Evolutionary conservation across 1,139 yeast genomes (phyloP).

Genomic region (Sugiyamaella neomexicana): DNA sequence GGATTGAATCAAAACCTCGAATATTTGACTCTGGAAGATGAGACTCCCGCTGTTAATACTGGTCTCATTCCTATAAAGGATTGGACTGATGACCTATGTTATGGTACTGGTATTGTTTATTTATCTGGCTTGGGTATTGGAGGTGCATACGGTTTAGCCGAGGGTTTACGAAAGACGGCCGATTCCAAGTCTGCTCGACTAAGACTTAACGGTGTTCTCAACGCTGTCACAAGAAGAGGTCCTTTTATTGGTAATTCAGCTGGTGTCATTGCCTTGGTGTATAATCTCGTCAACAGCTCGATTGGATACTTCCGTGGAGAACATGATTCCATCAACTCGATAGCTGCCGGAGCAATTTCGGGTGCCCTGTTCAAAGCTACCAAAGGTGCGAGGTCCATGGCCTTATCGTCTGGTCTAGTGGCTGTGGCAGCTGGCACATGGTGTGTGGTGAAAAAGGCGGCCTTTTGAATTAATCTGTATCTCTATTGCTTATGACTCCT

Average conservation of each 20-base stretch:
- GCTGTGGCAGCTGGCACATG: conserved; percentile 90
- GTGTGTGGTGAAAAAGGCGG: conserved; percentile 73
- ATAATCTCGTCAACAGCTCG: conserved; percentile 78
- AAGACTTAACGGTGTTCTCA: conserved; percentile 82
- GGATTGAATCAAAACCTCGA: conserved; percentile 77
- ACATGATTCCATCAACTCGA: conserved; percentile 82
- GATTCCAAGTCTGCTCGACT: conserved; percentile 71
- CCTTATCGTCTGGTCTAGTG: conserved; percentile 79
- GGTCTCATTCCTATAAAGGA: conserved; percentile 93
- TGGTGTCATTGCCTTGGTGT: conserved; percentile 87
- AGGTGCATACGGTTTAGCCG: conserved; percentile 84
- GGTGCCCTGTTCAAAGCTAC: conserved; percentile 91
- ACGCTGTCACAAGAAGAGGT: conserved; percentile 92
- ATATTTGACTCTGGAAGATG: conserved; percentile 86
- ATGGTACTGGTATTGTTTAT: conserved; percentile 96
- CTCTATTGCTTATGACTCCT: not conserved
- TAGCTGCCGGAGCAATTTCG: conserved; percentile 86
- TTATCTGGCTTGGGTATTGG: conserved; percentile 79
- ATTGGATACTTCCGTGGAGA: conserved; percentile 78
- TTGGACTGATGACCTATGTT: conserved; percentile 96
- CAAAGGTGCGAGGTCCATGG: conserved; percentile 85
- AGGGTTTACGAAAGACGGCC: conserved; percentile 78
- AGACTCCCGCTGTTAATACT: conserved; percentile 61
- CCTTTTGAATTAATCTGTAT: conserved; percentile 25
- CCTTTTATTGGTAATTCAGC: conserved; percentile 94